Percentiles rank a stretch among this genome's conserved stretches.
Conservation (phyloP, 108 stramenopile species). For the Cylindrotheca closterium region DNA sequence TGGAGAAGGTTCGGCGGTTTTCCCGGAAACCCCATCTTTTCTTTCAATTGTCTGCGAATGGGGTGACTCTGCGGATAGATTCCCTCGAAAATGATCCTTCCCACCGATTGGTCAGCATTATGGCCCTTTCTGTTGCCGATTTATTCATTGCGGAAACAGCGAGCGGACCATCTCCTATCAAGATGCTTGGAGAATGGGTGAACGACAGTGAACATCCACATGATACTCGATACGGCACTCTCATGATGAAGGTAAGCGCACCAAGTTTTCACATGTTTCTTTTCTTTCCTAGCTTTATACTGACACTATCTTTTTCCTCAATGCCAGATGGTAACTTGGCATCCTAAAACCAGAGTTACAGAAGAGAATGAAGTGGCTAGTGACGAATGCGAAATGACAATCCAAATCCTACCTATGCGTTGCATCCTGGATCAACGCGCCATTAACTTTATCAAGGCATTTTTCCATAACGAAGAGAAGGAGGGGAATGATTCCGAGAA, state of each 20-base stretch:
- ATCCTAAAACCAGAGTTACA: constrained; percentile 53
- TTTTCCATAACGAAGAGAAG: constrained; percentile 44
- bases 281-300: not conserved
- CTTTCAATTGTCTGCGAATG: constrained; percentile 59
- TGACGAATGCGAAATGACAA: constrained; percentile 64
- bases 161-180: constrained; percentile 56
- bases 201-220: constrained; percentile 81
- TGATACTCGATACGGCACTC: constrained; percentile 64
- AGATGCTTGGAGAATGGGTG: constrained; percentile 85
- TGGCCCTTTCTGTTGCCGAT: constrained; percentile 62
- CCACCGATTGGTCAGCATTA: constrained; percentile 65
- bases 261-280: not conserved
- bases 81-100: constrained; percentile 39
- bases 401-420: constrained; percentile 79
- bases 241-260: constrained; percentile 67
- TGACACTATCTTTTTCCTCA: not conserved
- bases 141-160: constrained; percentile 78
- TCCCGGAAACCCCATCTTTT: constrained; percentile 54
- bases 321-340: constrained; percentile 73
- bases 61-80: constrained; percentile 66
- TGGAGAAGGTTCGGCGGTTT: constrained; percentile 39
- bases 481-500: constrained; percentile 10
- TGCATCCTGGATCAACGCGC: constrained; percentile 74
- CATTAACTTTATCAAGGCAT: constrained; percentile 63
- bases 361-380: constrained; percentile 64